These are phyloP conservation scores for Mucor piriformis DNA, from an alignment of 371 early-diverging fungal species.

Conservation along the genomic window DNA sequence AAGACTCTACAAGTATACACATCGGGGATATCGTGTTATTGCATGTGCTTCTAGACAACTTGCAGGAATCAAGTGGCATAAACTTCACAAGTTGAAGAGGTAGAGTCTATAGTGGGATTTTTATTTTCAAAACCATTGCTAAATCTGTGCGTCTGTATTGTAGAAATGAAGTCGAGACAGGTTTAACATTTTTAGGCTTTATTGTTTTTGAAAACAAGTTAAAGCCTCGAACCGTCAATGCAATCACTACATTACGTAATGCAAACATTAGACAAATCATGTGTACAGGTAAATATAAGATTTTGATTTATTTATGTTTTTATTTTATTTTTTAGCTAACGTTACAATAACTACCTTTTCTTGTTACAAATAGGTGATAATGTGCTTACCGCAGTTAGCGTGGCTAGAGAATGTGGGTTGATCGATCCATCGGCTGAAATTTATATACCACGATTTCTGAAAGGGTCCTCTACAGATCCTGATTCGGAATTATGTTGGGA, in stretches of 20 bases:
- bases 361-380: constrained; percentile 86
- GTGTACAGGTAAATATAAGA: constrained; percentile 85
- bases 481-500: constrained; percentile 74
- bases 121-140: too few species aligned
- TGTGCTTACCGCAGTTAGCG: constrained; percentile 96
- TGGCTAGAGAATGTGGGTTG: constrained; percentile 90
- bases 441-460: constrained; percentile 59
- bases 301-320: background rate
- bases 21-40: constrained; percentile 95
- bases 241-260: constrained; percentile 80
- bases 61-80: constrained; percentile 72
- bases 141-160: too few species aligned
- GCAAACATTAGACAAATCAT: constrained; percentile 96
- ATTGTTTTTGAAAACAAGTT: constrained; percentile 99
- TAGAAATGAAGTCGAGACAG: constrained; percentile 86
- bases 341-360: too few species aligned
- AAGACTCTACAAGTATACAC: constrained; percentile 82
- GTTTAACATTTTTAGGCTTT: constrained; percentile 92
- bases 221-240: constrained; percentile 84
- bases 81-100: constrained; percentile 77
- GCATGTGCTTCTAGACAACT: constrained; percentile 85
- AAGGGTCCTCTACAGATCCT: constrained; percentile 56
- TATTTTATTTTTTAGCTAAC: background rate
- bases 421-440: constrained; percentile 61
- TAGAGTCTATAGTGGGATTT: too few species aligned